Conservation (phyloP, 345 rosid species). For the Gossypium stocksii region DNA sequence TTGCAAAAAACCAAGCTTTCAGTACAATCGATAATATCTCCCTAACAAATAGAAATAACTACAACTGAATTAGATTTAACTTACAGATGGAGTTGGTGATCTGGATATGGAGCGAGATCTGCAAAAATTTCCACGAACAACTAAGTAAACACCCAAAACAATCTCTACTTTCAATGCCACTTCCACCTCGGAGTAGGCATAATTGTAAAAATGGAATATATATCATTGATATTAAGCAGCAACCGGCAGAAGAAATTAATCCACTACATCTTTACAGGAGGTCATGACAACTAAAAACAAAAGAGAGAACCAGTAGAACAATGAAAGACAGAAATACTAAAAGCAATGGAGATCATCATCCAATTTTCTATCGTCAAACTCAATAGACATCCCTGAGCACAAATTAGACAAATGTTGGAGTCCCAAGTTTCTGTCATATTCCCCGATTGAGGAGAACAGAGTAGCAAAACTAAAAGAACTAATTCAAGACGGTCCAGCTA, state of each 20-base stretch:
- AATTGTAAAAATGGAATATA: constrained; percentile 20
- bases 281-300: constrained; percentile 10
- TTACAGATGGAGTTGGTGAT: constrained; percentile 62
- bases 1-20: background rate
- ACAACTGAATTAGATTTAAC: constrained; percentile 20
- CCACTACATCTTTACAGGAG: constrained; percentile 16
- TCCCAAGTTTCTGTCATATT: constrained; percentile 16
- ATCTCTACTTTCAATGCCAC: constrained; percentile 22
- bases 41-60: background rate
- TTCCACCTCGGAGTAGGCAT: constrained; percentile 24
- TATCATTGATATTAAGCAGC: constrained; percentile 22
- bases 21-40: background rate
- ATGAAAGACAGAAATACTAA: background rate
- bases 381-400: constrained; percentile 10
- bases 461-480: constrained; percentile 24
- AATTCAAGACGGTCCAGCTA: constrained; percentile 40
- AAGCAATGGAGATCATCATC: background rate
- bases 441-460: constrained; percentile 23
- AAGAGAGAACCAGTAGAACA: constrained; percentile 6
- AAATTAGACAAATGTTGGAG: background rate
- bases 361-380: constrained; percentile 16
- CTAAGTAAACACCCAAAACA: constrained; percentile 19
- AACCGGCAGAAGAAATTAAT: constrained; percentile 16
- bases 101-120: constrained; percentile 58
- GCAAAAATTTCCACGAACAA: constrained; percentile 40